Evolutionary conservation across 352 stramenopile genomes (phyloP).

Genomic region (Plasmopara halstedii): DNA sequence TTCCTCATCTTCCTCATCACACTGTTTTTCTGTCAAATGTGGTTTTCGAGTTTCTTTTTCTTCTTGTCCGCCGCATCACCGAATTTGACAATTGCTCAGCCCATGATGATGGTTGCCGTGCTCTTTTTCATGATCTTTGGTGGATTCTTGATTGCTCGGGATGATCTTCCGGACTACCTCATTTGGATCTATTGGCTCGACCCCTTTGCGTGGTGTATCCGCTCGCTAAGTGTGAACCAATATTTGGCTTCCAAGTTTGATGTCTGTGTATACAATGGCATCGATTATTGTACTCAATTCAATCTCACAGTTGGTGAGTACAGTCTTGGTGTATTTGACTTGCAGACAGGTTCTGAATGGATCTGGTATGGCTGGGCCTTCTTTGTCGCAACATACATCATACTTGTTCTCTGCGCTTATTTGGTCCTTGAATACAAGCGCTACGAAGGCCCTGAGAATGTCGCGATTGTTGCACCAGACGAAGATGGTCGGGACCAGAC

Average conservation of each 20-base stretch:
- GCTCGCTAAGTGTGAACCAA: conserved; percentile 49
- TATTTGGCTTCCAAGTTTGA: conserved; percentile 39
- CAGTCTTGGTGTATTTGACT: conserved; percentile 36
- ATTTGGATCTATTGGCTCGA: conserved; percentile 81
- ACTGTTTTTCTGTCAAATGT: conserved; percentile 60
- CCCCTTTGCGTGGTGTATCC: conserved; percentile 58
- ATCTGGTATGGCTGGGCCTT: conserved; percentile 50
- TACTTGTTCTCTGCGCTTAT: conserved; percentile 22
- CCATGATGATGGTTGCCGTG: conserved; percentile 48
- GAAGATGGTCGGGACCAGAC: conserved; percentile 3
- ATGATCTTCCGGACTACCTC: conserved; percentile 48
- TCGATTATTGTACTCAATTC: conserved; percentile 43
- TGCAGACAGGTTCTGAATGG: conserved; percentile 38
- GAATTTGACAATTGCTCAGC: conserved; percentile 51
- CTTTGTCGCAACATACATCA: conserved; percentile 26
- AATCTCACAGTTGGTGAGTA: conserved; percentile 30
- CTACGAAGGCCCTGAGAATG: conserved; percentile 17
- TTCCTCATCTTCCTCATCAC: conserved; percentile 60
- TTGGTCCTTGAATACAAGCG: conserved; percentile 9
- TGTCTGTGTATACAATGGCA: conserved; percentile 32
- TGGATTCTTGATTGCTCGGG: conserved; percentile 57
- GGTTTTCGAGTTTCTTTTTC: conserved; percentile 70
- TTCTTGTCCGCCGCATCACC: conserved; percentile 39
- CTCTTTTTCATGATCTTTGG: conserved; percentile 61
- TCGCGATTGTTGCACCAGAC: conserved; percentile 17